Base-by-base conservation (phyloP, 495 filamentous ascomycete species). In the Aspergillus diversus region DNA sequence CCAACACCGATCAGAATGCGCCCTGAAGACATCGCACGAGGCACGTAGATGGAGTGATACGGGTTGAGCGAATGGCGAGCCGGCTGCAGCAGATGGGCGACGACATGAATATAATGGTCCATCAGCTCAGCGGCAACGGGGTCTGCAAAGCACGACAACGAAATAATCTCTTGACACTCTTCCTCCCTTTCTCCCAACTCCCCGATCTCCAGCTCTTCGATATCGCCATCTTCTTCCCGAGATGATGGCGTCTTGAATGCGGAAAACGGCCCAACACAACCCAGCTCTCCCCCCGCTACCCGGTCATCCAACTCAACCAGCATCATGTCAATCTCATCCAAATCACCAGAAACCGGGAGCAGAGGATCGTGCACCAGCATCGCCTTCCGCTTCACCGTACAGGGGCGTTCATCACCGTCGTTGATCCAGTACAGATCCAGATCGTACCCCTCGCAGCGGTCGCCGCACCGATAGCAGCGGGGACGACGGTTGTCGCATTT, bases 401-500 rank as follows among this genome's bases (percentile, higher is more conserved):
- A 50, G 15, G 57, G 7, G 6, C 57, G 57, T 49, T 59, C 57
- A 33, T 50, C 35, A 5, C 4, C 32, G 5, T 33, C 34, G 35
- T 35, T 16, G 4, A 61, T 31, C 59, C 59, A 61, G 31, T 61
- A 61, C 6, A 61, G 39, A 46, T 54, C 50, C 7, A 61, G 31
- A 55, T 61, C 16, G 17, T 61, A 61, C 17, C 59, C 59, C 50
- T 54, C 59, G 51, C 59, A 61, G n/a, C n/a, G 17, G 33, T 60
- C 59, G 17, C 59, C 59, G 15, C 59, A 61, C 11, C 59, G 59
- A 55, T 35, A 35, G 47, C 59, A 61, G 8, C 27, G 21, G 8
- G 59, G 59, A n/a, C 59, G 59, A 13, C 11, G 17, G 21, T 61
- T 61, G 21, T 61, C 59, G 59, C 59, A 61, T 33, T 61, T 61